These are phyloP conservation scores for Corymbia maculata DNA, from an alignment of 345 rosid genomes.

Conservation along the genomic window DNA sequence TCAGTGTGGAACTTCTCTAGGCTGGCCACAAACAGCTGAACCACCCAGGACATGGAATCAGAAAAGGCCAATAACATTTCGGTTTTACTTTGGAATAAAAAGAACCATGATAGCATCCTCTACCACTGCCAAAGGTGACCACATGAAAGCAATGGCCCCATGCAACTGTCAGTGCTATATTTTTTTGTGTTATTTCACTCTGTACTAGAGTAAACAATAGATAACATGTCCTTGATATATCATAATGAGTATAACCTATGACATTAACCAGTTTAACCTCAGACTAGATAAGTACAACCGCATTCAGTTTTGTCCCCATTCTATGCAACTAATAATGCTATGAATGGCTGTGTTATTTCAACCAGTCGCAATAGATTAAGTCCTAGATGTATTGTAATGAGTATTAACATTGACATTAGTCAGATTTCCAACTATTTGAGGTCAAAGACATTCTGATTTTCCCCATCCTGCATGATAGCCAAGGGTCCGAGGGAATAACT, in stretches of 20 bases:
- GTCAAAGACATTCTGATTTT: not conserved
- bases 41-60: not conserved
- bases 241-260: not conserved
- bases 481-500: not conserved
- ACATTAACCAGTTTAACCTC: not conserved
- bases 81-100: not conserved
- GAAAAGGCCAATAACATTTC: not conserved
- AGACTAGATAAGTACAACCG: not conserved
- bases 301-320: not conserved
- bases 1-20: constrained; percentile 61
- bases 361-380: not conserved
- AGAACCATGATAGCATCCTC: not conserved
- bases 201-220: not conserved
- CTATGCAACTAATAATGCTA: no score
- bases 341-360: not conserved
- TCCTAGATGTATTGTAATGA: not conserved
- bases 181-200: not conserved
- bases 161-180: not conserved
- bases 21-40: constrained; percentile 29
- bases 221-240: not conserved
- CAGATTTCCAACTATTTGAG: not conserved
- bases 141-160: not conserved
- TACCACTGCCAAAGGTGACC: no score
- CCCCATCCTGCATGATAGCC: not conserved
- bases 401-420: not conserved